Evolutionary conservation across 306 rosid species (phyloP).

Genomic region (Chamaecrista fasciculata): DNA sequence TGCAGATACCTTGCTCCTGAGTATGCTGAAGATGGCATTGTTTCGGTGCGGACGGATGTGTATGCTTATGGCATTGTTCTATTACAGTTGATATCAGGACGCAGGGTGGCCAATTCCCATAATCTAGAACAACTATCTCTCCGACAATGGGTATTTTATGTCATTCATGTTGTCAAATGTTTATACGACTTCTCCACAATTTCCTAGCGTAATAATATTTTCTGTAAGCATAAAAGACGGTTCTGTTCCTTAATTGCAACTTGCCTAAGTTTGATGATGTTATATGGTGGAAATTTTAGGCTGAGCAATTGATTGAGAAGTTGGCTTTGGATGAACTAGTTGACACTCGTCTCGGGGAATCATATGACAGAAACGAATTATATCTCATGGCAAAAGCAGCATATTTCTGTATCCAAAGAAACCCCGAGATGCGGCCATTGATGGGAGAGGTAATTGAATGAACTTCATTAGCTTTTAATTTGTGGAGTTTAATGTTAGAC

Average conservation of each 20-base stretch:
- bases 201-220: neutral
- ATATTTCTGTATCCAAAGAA: conserved; percentile 52
- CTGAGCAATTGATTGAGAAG: conserved; percentile 58
- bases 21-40: conserved; percentile 72
- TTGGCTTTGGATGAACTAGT: conserved; percentile 67
- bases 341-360: conserved; percentile 63
- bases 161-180: neutral
- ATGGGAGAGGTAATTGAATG: conserved; percentile 60
- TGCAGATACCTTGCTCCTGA: conserved; percentile 83
- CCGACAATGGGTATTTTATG: conserved; percentile 65
- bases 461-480: neutral
- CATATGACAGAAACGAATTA: conserved; percentile 55
- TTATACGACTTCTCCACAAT: neutral
- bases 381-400: conserved; percentile 81
- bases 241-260: neutral
- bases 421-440: conserved; percentile 69
- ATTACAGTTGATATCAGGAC: conserved; percentile 74
- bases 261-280: neutral
- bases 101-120: conserved; percentile 37
- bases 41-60: conserved; percentile 69
- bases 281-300: conserved; percentile 38
- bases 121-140: conserved; percentile 49
- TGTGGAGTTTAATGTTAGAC: neutral
- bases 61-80: conserved; percentile 66
- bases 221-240: neutral